Conservation (phyloP, 805 yeast species). For the Candida vaughaniae region DNA sequence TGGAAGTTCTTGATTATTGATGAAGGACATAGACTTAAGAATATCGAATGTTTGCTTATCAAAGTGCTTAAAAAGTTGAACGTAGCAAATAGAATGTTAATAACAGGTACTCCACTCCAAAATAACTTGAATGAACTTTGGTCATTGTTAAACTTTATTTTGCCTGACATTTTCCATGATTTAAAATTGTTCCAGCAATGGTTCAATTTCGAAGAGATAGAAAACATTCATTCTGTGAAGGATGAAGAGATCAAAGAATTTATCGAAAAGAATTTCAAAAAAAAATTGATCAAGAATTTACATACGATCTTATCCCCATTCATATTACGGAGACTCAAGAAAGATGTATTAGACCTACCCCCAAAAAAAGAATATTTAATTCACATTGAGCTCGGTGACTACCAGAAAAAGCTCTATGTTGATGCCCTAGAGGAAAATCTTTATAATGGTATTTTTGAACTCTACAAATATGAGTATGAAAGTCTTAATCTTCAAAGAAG, state of each 20-base stretch:
- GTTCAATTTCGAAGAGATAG: constrained; percentile 78
- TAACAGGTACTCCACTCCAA: constrained; percentile 97
- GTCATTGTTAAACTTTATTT: constrained; percentile 85
- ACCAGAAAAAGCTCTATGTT: constrained; percentile 65
- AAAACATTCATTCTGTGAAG: constrained; percentile 25
- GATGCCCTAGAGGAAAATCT: constrained; percentile 47
- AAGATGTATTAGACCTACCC: constrained; percentile 72
- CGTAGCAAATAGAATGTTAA: constrained; percentile 68
- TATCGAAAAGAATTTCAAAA: constrained; percentile 53
- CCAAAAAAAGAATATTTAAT: constrained; percentile 87
- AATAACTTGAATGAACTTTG: constrained; percentile 88
- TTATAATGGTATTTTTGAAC: constrained; percentile 43
- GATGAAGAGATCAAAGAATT: constrained; percentile 44
- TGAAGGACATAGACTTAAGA: constrained; percentile 93
- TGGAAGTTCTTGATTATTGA: constrained; percentile 92
- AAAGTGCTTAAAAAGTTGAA: constrained; percentile 65
- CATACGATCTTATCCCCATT: constrained; percentile 91
- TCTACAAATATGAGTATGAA: constrained; percentile 52
- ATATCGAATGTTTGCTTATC: constrained; percentile 74
- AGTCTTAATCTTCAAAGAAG: constrained; percentile 30
- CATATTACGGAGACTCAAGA: constrained; percentile 75
- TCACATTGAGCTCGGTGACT: constrained; percentile 62
- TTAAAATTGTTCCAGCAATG: constrained; percentile 86
- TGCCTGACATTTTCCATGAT: constrained; percentile 93
- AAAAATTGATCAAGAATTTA: constrained; percentile 64